A percentile compares a stretch with the other conserved stretches of the same genome.
phyloP scores from a whole-genome alignment of 129 eudicot species.

The Helianthus tuberosus region DNA sequence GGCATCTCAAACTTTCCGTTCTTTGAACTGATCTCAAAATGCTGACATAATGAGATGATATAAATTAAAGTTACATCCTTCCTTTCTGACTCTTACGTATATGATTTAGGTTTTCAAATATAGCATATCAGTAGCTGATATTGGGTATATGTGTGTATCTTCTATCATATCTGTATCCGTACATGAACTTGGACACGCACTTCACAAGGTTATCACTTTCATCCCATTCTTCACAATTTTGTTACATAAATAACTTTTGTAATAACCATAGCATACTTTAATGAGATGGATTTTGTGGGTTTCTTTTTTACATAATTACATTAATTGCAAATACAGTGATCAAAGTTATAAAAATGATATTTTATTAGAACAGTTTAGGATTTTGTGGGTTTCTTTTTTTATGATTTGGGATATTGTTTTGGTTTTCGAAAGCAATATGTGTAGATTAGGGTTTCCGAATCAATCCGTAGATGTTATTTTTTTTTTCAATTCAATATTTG shows the following conservation, averaged over 20 bases:
- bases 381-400: too few relatives aligned
- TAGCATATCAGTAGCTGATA: conserved; percentile 52
- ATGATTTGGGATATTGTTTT: too few relatives aligned
- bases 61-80: background rate
- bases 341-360: too few relatives aligned
- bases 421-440: too few relatives aligned
- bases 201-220: conserved; percentile 67
- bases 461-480: too few relatives aligned
- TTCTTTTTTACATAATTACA: too few relatives aligned
- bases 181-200: conserved; percentile 95
- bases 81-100: conserved; percentile 11
- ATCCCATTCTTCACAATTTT: background rate
- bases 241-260: background rate
- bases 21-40: background rate
- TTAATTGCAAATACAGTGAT: too few relatives aligned
- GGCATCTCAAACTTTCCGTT: conserved; percentile 6
- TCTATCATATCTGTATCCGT: conserved; percentile 57
- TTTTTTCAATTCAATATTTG: too few relatives aligned
- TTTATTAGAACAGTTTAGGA: too few relatives aligned
- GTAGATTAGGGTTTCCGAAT: too few relatives aligned
- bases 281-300: too few relatives aligned
- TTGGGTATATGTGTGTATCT: conserved; percentile 62
- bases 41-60: background rate
- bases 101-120: conserved; percentile 49
- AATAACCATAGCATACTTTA: background rate